Evolutionary conservation across 1,139 yeast genomes (phyloP).

Genomic region (Wickerhamomyces sp.): DNA sequence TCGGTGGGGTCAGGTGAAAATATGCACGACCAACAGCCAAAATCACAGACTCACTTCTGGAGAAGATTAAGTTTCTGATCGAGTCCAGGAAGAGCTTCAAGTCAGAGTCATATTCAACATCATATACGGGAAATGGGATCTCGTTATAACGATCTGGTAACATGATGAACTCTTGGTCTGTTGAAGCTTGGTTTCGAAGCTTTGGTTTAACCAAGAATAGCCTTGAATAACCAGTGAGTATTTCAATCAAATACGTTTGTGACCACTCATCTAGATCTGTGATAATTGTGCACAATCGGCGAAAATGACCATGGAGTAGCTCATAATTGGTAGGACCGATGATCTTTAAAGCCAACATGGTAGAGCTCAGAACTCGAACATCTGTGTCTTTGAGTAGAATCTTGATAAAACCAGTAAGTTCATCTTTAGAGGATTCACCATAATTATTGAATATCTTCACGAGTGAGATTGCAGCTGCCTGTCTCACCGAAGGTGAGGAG

Average conservation of each 20-base stretch:
- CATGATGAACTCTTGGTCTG: constrained; percentile 28
- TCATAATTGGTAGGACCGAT: constrained; percentile 57
- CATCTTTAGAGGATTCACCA: constrained; percentile 28
- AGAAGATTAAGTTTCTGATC: constrained; percentile 40
- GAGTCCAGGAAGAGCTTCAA: constrained; percentile 47
- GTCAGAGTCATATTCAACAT: constrained; percentile 50
- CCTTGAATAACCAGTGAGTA: constrained; percentile 65
- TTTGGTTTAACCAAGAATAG: constrained; percentile 52
- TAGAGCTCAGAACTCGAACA: constrained; percentile 63
- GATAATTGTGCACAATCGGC: constrained; percentile 54
- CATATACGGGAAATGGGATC: constrained; percentile 35
- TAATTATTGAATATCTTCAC: constrained; percentile 51
- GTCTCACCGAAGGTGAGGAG: constrained; percentile 71
- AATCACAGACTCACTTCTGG: constrained; percentile 57
- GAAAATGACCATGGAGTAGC: constrained; percentile 66
- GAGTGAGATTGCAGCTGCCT: constrained; percentile 76
- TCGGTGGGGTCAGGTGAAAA: constrained; percentile 50
- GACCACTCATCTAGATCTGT: constrained; percentile 70
- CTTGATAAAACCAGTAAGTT: constrained; percentile 46
- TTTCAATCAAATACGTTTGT: constrained; percentile 56
- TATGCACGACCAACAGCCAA: constrained; percentile 57
- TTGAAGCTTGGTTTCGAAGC: constrained; percentile 27
- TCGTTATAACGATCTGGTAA: constrained; percentile 39
- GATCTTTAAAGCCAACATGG: constrained; percentile 53
- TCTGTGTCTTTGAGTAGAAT: constrained; percentile 61